Base-by-base conservation (phyloP, 2,329 filamentous ascomycete genomes). In the Plectosphaerella cucumerina region DNA sequence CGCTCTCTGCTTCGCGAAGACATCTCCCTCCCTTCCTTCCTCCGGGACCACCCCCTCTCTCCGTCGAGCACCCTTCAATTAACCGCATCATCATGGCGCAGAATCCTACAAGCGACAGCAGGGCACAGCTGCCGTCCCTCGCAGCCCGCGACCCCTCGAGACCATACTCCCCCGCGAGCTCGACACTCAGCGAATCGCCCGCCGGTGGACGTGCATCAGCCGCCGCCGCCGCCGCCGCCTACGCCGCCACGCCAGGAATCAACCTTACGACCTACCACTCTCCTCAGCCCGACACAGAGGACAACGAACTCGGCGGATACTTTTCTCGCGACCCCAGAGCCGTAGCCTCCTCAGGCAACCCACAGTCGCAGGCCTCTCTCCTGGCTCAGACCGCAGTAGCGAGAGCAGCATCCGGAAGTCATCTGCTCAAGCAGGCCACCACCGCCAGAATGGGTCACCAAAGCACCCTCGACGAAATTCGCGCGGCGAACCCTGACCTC, bases 401-500 rank as follows among this genome's bases (percentile, higher is more conserved):
- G 12, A 31, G 26, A 31, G 26, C 26, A 31, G 52, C 45, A 39
- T 50, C 48, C 51, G 67, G 69, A 50, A 62, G 67, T 22, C 71
- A 75, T 35, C 69, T 73, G 35, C 59, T 77, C 49, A 70, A 69
- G 20, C 67, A 70, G 48, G 68, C 77, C 62, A 76, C 71, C 59
- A 60, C 70, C 53, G 61, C 65, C 48, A 60, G 62, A 47, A 74
- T 72, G 66, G 73, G 71, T 52, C 70, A 67, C 45, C 71, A 70
- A 51, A 73, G 81, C 59, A 81, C 79, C 34, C 65, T 85, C 49
- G 70, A 74, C 22, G 79, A 84, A 48, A 75, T 83, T 55, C 74
- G 76, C 59, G 71, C 75, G 50, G 75, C 74, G 50, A 78, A 82
- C 57, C 82, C 82, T 9, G 75, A 81, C 53, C 65, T 86, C 43